A percentile compares a stretch with the other conserved stretches of the same genome.
phyloP scores from a whole-genome alignment of 306 rosid species.

The Quercus mongolica region DNA sequence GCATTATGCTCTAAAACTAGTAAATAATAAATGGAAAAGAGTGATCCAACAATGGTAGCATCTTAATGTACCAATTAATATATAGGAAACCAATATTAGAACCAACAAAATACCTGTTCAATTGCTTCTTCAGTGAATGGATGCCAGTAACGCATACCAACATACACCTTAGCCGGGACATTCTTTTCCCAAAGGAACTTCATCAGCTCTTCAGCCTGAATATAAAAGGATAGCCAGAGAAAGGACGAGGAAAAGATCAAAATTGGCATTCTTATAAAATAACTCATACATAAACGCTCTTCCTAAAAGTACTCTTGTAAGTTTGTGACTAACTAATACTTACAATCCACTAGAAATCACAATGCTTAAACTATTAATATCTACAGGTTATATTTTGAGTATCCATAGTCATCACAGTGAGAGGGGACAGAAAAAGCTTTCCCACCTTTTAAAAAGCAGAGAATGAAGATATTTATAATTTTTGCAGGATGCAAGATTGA shows the following conservation, averaged over 20 bases:
- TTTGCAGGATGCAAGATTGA: background rate
- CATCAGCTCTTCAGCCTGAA: conserved; percentile 70
- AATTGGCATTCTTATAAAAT: background rate
- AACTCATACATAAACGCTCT: background rate
- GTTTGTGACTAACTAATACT: background rate
- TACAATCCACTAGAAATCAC: background rate
- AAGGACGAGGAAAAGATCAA: background rate
- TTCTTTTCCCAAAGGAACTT: conserved; percentile 67
- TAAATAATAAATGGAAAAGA: background rate
- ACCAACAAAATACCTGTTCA: conserved; percentile 49
- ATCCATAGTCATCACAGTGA: background rate
- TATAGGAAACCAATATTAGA: background rate
- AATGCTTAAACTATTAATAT: background rate
- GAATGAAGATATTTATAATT: background rate
- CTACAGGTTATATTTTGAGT: background rate
- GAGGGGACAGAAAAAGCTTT: background rate
- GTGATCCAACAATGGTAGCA: conserved; percentile 4
- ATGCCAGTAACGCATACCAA: conserved; percentile 99
- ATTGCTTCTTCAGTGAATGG: conserved; percentile 94
- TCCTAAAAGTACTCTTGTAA: background rate
- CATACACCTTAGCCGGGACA: conserved; percentile 77
- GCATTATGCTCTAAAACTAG: conserved; percentile 4
- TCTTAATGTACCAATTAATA: background rate
- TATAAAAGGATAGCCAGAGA: conserved; percentile 1
- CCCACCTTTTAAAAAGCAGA: background rate